These are phyloP conservation scores for Cymbidium sinense DNA, from an alignment of 106 monocot species.

Conservation along the genomic window DNA sequence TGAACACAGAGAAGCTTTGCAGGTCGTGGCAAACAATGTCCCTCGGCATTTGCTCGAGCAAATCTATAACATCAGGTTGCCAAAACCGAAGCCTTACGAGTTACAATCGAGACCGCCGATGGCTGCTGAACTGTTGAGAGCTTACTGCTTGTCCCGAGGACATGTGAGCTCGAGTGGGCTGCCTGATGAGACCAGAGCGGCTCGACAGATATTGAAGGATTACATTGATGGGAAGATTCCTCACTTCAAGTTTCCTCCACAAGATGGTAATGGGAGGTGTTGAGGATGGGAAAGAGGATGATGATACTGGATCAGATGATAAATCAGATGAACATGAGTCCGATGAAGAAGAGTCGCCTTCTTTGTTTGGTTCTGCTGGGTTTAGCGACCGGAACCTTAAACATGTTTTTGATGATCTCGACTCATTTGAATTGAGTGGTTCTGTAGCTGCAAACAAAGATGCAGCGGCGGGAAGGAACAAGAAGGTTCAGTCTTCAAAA, in stretches of 20 bases:
- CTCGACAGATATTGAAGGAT: conserved; percentile 86
- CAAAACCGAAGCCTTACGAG: conserved; percentile 81
- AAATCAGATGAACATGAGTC: conserved; percentile 12
- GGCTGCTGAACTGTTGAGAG: conserved; percentile 63
- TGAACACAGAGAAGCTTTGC: conserved; percentile 68
- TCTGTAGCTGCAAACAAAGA: conserved; percentile 15
- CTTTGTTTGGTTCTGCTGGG: background rate
- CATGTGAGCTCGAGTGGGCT: conserved; percentile 74
- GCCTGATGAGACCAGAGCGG: conserved; percentile 85
- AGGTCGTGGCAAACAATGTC: conserved; percentile 74
- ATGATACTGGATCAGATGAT: background rate
- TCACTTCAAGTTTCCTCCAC: conserved; percentile 77
- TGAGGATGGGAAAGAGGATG: background rate
- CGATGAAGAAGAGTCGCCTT: conserved; percentile 6
- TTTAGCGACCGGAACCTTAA: background rate
- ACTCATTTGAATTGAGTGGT: conserved; percentile 50
- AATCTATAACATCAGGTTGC: conserved; percentile 67
- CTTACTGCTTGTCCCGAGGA: conserved; percentile 85
- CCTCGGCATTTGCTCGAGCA: conserved; percentile 42
- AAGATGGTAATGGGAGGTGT: background rate
- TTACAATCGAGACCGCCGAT: conserved; percentile 48
- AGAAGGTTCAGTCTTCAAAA: conserved; percentile 27
- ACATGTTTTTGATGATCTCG: conserved; percentile 47
- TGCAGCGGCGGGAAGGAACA: conserved; percentile 21
- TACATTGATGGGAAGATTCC: conserved; percentile 91